These are phyloP conservation scores for Fraxinus albicans DNA, from an alignment of 305 asterid genomes.

Conservation along the genomic window DNA sequence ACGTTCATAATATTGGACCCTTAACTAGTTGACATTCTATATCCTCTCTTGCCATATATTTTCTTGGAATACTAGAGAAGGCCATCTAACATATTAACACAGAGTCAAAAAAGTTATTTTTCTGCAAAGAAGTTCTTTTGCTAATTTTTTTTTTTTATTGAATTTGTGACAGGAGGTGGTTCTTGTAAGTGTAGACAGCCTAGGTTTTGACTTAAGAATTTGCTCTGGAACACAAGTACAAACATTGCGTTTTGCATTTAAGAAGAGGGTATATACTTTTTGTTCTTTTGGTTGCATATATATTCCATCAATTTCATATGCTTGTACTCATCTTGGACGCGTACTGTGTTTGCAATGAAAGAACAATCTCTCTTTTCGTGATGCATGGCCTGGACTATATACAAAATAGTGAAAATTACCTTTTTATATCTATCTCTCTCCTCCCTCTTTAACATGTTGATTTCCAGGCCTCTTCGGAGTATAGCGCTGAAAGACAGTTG, in stretches of 20 bases:
- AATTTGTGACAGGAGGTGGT: slow-evolving; percentile 61
- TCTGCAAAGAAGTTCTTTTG: background rate
- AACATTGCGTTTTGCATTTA: slow-evolving; percentile 79
- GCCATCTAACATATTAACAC: background rate
- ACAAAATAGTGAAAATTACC: background rate
- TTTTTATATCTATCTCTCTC: background rate
- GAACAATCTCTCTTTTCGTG: background rate
- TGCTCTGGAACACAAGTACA: slow-evolving; percentile 90
- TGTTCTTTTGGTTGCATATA: background rate
- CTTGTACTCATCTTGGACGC: background rate
- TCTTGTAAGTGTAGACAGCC: slow-evolving; percentile 80
- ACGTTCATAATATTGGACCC: background rate
- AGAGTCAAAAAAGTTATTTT: background rate
- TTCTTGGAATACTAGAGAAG: background rate
- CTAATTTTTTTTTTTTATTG: slow-evolving; percentile 16
- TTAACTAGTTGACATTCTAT: background rate
- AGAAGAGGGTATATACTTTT: slow-evolving; percentile 58
- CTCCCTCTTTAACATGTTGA: background rate
- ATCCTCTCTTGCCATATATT: background rate
- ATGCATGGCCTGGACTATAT: background rate
- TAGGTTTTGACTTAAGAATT: slow-evolving; percentile 86
- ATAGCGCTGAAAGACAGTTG: slow-evolving; percentile 88
- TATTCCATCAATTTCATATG: background rate
- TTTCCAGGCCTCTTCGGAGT: slow-evolving; percentile 89
- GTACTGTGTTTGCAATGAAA: background rate